Evolutionary conservation across 441 rosid species (phyloP), one percentile per base, ranked within the genome.

Genomic region (Eruca vesicaria): DNA sequence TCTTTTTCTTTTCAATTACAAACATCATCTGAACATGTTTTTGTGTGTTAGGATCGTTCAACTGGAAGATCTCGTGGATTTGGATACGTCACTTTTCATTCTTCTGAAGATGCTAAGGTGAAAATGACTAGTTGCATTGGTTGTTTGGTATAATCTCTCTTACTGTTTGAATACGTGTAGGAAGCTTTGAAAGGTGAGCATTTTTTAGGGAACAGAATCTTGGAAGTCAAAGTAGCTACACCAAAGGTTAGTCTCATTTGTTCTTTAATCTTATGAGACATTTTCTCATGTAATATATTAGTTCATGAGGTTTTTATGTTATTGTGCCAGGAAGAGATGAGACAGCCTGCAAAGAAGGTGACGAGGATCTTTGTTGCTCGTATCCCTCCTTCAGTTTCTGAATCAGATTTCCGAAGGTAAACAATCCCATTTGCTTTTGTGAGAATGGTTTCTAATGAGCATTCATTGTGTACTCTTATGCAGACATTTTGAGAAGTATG

Each of bases 61-160:
- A 87, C 95, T 0, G 99, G 99, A 32, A 88, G 99, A 50, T 95
- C 99, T 75, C 99, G 97, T 78, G 99, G 98, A 48, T 95, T 95
- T 83, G 99, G 98, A 41, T 95, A 95, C 73, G 98, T 93, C 33
- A 95, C 99, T 35, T 93, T 93, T 81, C 88, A 78, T 67, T 86
- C 90, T 2, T 84, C 71, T 58, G 94, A 93, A 73, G 97, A 93
- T 85, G 97, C 97, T 29, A 88, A 95, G 95, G 98, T 88, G 71
- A 53, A 16, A 2, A 41, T 9, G 21, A 72, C 38, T 19, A 19
- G 48, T 36, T 60, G 67, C 72, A 29, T 29, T 29, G 32, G 32
- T 43, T 9, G 0, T 5, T 19, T 43, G 5, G 67, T 7, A 41
- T 4, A 29, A 43, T 26, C 14, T 59, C n/a, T 53, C 60, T 63